Conservation (phyloP, 345 rosid genomes). For the Trapa incisa region DNA sequence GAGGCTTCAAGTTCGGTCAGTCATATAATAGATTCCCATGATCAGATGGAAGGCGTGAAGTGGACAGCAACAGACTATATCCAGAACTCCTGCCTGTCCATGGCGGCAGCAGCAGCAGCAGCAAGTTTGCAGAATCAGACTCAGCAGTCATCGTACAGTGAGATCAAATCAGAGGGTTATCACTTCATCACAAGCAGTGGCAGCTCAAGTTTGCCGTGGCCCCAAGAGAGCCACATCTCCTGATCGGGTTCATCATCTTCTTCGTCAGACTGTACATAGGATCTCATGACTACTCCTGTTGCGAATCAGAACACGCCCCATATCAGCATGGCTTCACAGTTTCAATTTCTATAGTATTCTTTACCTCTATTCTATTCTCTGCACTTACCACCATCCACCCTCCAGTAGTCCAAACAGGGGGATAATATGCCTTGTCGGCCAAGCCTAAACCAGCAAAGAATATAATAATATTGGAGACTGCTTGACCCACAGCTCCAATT, state of each 20-base stretch:
- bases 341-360: no score
- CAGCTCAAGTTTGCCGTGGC: slow-evolving; percentile 7
- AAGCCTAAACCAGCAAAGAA: no score
- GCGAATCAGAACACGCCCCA: no score
- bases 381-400: no score
- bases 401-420: no score
- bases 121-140: slow-evolving; percentile 3
- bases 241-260: neutral
- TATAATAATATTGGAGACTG: no score
- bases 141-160: slow-evolving; percentile 7
- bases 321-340: no score
- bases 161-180: slow-evolving; percentile 8
- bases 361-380: no score
- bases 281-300: neutral
- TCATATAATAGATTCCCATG: neutral
- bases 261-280: neutral
- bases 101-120: neutral
- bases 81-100: neutral
- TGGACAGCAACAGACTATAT: neutral
- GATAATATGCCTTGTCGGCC: no score
- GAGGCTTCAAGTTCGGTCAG: neutral
- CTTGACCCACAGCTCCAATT: no score
- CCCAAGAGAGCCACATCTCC: slow-evolving; percentile 10
- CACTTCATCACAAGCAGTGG: slow-evolving; percentile 1
- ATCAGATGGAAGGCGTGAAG: slow-evolving; percentile 3